Percentiles rank a stretch among this genome's conserved stretches.
These are phyloP conservation scores for Torulaspora quercuum DNA, from an alignment of 805 yeast genomes.

Conservation along the genomic window DNA sequence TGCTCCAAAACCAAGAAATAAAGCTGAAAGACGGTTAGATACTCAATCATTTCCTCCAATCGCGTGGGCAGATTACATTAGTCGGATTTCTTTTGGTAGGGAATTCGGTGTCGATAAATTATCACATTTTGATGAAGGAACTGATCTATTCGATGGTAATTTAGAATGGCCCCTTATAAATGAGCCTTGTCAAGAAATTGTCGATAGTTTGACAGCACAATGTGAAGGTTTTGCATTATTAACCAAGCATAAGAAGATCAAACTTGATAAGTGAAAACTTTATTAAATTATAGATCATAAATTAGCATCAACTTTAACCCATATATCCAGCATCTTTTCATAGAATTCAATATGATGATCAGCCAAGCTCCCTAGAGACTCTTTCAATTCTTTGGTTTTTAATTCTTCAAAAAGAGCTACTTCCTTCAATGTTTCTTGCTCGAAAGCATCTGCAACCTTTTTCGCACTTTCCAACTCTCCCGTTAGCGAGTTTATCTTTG, in stretches of 20 bases:
- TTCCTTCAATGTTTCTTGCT: constrained; percentile 54
- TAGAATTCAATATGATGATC: constrained; percentile 74
- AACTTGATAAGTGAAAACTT: constrained; percentile 7
- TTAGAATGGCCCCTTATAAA: constrained; percentile 32
- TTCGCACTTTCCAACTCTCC: constrained; percentile 51
- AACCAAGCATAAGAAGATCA: constrained; percentile 15
- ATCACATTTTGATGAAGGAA: constrained; percentile 15
- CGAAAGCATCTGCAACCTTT: constrained; percentile 50
- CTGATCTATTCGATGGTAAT: constrained; percentile 20
- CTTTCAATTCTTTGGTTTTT: constrained; percentile 72
- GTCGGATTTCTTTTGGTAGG: constrained; percentile 46
- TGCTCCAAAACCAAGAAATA: constrained; percentile 78
- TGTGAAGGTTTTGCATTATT: constrained; percentile 14
- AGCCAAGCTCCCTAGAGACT: constrained; percentile 67
- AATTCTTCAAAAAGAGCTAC: constrained; percentile 70
- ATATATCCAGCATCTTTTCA: constrained; percentile 60
- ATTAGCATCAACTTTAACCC: constrained; percentile 56
- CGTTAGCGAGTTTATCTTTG: constrained; percentile 47
- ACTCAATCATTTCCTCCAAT: constrained; percentile 56
- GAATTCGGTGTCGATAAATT: constrained; percentile 21
- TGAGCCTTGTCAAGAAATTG: constrained; percentile 15
- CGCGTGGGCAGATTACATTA: constrained; percentile 53
- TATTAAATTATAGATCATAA: constrained; percentile 17
- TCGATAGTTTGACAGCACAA: constrained; percentile 13
- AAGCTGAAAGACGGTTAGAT: constrained; percentile 62